These are phyloP conservation scores for Prosopis cineraria DNA, from an alignment of 306 rosid species.

Conservation along the genomic window DNA sequence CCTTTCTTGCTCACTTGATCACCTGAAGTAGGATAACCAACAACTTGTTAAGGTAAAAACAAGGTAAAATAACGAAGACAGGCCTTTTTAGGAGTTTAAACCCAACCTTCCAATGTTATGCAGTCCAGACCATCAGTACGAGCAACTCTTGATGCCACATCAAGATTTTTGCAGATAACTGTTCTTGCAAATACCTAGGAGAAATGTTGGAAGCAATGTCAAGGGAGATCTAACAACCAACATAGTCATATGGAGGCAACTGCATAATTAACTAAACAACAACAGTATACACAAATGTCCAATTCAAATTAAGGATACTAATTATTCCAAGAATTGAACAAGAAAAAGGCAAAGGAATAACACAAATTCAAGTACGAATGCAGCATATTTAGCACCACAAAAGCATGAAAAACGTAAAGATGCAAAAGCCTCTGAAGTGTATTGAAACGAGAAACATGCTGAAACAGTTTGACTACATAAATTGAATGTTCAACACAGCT, in stretches of 20 bases:
- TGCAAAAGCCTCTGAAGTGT: not conserved
- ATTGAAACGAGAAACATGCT: not conserved
- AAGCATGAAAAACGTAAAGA: not conserved
- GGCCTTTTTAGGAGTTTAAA: conserved; percentile 22
- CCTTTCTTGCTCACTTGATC: conserved; percentile 99
- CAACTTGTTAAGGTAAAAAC: conserved; percentile 39
- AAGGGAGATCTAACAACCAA: conserved; percentile 31
- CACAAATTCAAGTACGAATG: not conserved
- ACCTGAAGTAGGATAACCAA: conserved; percentile 52
- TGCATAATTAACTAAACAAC: not conserved
- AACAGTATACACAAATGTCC: conserved; percentile 5
- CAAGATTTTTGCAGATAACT: conserved; percentile 88
- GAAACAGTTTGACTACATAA: not conserved
- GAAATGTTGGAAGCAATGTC: conserved; percentile 29
- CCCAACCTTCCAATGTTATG: conserved; percentile 91
- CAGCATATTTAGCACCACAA: conserved; percentile 5
- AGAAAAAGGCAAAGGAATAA: not conserved
- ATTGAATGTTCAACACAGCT: not conserved
- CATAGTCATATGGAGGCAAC: not conserved
- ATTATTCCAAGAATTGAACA: not conserved
- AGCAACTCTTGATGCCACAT: conserved; percentile 94
- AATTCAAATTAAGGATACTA: not conserved
- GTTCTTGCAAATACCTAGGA: conserved; percentile 94
- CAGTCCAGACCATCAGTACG: conserved; percentile 88
- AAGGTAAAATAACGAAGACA: conserved; percentile 16